Evolutionary conservation across 257 asterid species (phyloP).

Genomic region (Striga asiatica): DNA sequence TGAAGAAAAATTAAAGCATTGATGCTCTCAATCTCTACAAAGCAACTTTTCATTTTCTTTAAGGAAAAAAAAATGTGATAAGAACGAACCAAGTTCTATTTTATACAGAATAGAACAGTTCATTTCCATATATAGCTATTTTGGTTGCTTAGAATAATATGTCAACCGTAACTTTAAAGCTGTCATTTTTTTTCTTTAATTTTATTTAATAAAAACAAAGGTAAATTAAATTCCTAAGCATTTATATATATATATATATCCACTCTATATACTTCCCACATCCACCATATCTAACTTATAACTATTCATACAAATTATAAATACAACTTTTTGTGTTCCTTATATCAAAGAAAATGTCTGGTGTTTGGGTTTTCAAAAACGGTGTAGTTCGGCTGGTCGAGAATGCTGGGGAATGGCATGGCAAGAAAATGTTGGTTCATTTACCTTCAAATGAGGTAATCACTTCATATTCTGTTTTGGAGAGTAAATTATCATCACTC

Average conservation of each 20-base stretch:
- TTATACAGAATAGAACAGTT: conserved; percentile 12
- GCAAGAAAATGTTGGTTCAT: conserved; percentile 29
- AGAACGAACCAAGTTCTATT: conserved; percentile 35
- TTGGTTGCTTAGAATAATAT: not conserved
- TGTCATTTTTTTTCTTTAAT: not conserved
- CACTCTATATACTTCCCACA: too few relatives aligned
- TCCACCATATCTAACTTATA: conserved; percentile 11
- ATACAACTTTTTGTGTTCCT: not conserved
- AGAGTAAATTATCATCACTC: conserved; percentile 16
- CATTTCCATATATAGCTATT: conserved; percentile 18
- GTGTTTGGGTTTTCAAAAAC: conserved; percentile 50
- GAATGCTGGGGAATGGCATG: conserved; percentile 24
- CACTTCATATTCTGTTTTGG: conserved; percentile 24
- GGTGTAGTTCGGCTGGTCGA: conserved; percentile 40
- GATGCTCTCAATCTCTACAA: conserved; percentile 23
- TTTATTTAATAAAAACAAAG: not conserved
- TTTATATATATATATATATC: conserved; percentile 18
- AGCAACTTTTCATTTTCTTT: conserved; percentile 2
- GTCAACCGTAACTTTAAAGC: not conserved
- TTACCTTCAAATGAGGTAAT: conserved; percentile 25
- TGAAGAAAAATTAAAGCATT: not conserved
- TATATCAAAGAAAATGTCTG: conserved; percentile 23
- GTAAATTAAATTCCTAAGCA: conserved; percentile 8
- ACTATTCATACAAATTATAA: too few relatives aligned
- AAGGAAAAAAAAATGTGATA: not conserved